Base-by-base conservation (phyloP, 306 rosid genomes). In the Prosopis cineraria region DNA sequence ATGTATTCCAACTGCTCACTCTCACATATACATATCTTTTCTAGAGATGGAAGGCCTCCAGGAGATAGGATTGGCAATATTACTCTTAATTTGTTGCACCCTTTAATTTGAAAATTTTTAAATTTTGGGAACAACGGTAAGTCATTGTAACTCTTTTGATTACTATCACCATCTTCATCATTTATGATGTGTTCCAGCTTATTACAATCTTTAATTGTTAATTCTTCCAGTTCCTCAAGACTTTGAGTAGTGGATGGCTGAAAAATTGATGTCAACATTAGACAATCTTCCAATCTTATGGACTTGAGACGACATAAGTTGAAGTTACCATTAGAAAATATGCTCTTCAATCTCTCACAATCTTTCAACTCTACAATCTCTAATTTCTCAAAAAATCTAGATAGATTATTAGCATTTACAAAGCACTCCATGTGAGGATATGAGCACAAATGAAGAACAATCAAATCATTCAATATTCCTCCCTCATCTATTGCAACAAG, bases 41-140 rank as follows among this genome's bases (percentile, higher is more conserved):
- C 76, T 64, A 82, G 29, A 11, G 29, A 71, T 27, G 7, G 25
- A 72, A 77, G 82, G 7, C 40, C 48, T 2, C 68, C 67, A 55
- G 79, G 68, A 8, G 43, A 65, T 24, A 77, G 44, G 20, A 65
- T 22, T 50, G 74, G 78, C 20, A 82, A 63, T 33, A 70, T 29
- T 25, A 70, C 63, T 71, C 72, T 55, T 17, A 81, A 14, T 72
- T 2, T 9, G 0, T 9, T 6, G 16, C 85, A 76, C 13, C 20
- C 58, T 17, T 12, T 43, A 29, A 81, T 67, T 16, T 20, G 20
- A 10, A 82, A 55, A 20, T 0, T 6, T 72, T 53, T 81, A n/a
- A 82, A 44, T 55, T 82, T 77, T 43, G 71, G 74, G 62, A 82
- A 82, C 76, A 78, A 0, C 10, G 60, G n/a, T n/a, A n/a, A 19